Evolutionary conservation across 257 asterid genomes (phyloP), one percentile per base, ranked within the genome.

Genomic region (Salvia rosmarinus): DNA sequence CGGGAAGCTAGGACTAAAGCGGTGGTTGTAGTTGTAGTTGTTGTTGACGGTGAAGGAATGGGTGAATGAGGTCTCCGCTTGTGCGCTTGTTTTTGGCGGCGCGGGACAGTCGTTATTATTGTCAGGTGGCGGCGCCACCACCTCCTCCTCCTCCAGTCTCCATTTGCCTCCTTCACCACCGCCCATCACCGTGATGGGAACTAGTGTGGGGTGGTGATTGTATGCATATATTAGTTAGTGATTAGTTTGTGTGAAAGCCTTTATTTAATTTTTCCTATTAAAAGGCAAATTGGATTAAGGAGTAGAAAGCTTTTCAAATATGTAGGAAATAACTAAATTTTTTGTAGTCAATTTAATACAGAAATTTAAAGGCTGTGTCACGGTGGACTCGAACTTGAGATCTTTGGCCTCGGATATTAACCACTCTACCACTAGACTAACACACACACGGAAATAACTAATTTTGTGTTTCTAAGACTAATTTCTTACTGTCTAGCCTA

Each of bases 71-170:
- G 73, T 56, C 86, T 51, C 1, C 86, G 39, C 69, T 81, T 84
- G 84, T 84, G 30, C 88, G 85, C 74, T 79, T 79, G 73, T 86
- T 79, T 68, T 78, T 84, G 77, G 81, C 84, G 42, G 78, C 35
- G 82, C 77, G 70, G 72, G 83, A 67, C 68, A 60, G 52, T 77
- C 77, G 19, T 58, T 74, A 30, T 28, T 64, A 54, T 34, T 50
- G 64, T 32, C 79, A 76, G 78, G 56, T 13, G 78, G 61, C 10
- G 75, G 71, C 42, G 68, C 54, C 64, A n/a, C 75, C 67, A 56
- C 80, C 46, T 35, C 60, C 9, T 68, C 74, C 57, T 52, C 59
- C 51, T 78, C 76, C 75, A 66, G 68, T 66, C 51, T 79, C 84
- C 83, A 80, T 80, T 35, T 66, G 68, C 71, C 67, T 64, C 78